phyloP scores from a whole-genome alignment of 192 early-diverging fungal genomes.

The Coemansia sp. region DNA sequence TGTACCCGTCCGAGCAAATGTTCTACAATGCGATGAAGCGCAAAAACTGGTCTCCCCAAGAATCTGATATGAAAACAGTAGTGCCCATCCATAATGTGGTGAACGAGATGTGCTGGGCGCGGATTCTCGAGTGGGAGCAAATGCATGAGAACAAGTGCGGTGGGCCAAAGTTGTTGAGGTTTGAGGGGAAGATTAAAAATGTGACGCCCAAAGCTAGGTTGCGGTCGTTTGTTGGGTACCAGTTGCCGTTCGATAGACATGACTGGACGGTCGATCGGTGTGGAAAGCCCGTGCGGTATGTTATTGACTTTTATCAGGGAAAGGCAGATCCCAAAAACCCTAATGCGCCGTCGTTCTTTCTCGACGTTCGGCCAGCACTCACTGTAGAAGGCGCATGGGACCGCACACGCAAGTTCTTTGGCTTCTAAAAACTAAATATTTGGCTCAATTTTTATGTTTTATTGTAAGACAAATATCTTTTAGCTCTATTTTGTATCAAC shows the following conservation, averaged over 20 bases:
- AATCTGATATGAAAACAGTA: slow-evolving; percentile 82
- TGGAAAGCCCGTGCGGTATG: slow-evolving; percentile 78
- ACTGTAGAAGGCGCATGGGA: slow-evolving; percentile 27
- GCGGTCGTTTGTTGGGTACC: slow-evolving; percentile 57
- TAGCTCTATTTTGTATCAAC: not conserved
- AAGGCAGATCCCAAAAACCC: slow-evolving; percentile 51
- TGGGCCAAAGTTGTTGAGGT: slow-evolving; percentile 41
- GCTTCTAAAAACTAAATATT: not conserved
- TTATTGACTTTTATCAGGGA: slow-evolving; percentile 92
- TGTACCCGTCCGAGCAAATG: slow-evolving; percentile 93
- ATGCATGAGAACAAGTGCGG: slow-evolving; percentile 26
- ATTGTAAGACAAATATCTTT: no score
- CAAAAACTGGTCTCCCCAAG: slow-evolving; percentile 82
- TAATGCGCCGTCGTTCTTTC: slow-evolving; percentile 64
- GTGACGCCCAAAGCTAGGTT: slow-evolving; percentile 40
- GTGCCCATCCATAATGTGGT: slow-evolving; percentile 94
- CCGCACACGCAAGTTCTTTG: not conserved
- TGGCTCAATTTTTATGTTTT: no score
- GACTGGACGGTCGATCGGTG: slow-evolving; percentile 95
- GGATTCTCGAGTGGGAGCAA: slow-evolving; percentile 84
- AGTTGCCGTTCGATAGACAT: slow-evolving; percentile 86
- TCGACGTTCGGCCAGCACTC: slow-evolving; percentile 87
- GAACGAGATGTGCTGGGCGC: slow-evolving; percentile 86
- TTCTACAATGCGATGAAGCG: slow-evolving; percentile 95
- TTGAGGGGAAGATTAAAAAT: slow-evolving; percentile 47